These are phyloP conservation scores for Cyberlindnera petersonii DNA, from an alignment of 805 yeast species.

Conservation along the genomic window DNA sequence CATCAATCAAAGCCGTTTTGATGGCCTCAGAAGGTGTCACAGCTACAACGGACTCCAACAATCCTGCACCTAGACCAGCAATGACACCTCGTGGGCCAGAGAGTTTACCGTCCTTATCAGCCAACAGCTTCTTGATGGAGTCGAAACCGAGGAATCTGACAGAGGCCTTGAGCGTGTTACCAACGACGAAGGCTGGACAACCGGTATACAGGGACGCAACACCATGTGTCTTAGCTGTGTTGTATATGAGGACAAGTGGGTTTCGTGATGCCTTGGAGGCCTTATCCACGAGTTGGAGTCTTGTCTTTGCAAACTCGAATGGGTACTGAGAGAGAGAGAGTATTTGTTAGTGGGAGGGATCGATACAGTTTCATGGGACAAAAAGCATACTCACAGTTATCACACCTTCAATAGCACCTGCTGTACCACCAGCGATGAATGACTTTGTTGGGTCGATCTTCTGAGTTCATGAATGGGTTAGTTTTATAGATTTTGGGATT, in stretches of 20 bases:
- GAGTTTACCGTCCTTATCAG: conserved; percentile 81
- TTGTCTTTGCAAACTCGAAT: conserved; percentile 93
- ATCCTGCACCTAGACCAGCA: conserved; percentile 98
- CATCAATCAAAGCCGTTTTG: conserved; percentile 94
- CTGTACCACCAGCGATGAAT: conserved; percentile 91
- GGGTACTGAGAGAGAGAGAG: conserved; percentile 52
- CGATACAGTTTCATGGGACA: not conserved
- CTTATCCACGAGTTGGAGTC: conserved; percentile 78
- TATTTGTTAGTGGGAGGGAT: conserved; percentile 17
- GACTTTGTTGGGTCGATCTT: conserved; percentile 72
- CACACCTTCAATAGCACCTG: conserved; percentile 93
- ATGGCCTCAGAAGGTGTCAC: conserved; percentile 97
- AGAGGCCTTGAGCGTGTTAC: conserved; percentile 95
- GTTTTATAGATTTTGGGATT: not conserved
- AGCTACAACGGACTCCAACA: conserved; percentile 85
- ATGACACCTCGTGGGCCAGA: conserved; percentile 88
- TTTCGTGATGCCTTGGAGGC: conserved; percentile 65
- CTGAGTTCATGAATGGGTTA: conserved; percentile 1
- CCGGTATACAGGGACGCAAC: conserved; percentile 80
- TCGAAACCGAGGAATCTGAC: conserved; percentile 93
- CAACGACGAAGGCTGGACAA: conserved; percentile 93
- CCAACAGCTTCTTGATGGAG: conserved; percentile 68
- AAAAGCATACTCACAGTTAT: conserved; percentile 43
- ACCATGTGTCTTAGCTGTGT: conserved; percentile 76
- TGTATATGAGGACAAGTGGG: conserved; percentile 76